Base-by-base conservation (phyloP, 306 rosid species). In the Astragalus membranaceus region DNA sequence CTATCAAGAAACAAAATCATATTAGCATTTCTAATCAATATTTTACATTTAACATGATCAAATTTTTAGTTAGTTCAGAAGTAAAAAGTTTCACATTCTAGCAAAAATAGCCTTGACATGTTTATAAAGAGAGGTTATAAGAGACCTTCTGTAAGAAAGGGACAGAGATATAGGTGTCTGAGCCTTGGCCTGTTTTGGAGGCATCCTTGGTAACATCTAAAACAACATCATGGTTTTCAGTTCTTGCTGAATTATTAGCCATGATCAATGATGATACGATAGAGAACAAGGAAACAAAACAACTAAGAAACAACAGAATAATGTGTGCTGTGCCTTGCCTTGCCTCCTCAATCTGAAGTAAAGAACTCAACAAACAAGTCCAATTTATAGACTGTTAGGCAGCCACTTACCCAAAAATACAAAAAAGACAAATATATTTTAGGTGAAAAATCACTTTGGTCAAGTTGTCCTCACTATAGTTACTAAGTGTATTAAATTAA, bases 81-180 rank as follows among this genome's bases (percentile, higher is more conserved):
- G n/a, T n/a, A n/a, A n/a, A n/a, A n/a, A n/a, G n/a, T n/a, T n/a
- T n/a, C n/a, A n/a, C n/a, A n/a, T n/a, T n/a, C n/a, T n/a, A n/a
- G n/a, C n/a, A n/a, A n/a, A n/a, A n/a, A n/a, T n/a, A n/a, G n/a
- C n/a, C n/a, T n/a, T n/a, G n/a, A n/a, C n/a, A n/a, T n/a, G n/a
- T n/a, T n/a, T n/a, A n/a, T n/a, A n/a, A n/a, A n/a, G n/a, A 41
- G 56, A 41, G 55, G 48, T 43, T 30, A 32, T 14, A 14, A n/a
- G 42, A 30, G 23, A 41, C 98, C 97, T 90, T 88, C 61, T 90
- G 98, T 48, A 87, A 42, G 81, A 94, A 84, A 73, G 81, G 74
- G 1, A 87, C 74, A 26, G 83, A 77, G 54, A 69, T 10, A 26
- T 42, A 46, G 46, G 57, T 6, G 67, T 55, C 14, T 7, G 82